These are phyloP conservation scores for Kwoniella botswanensis DNA, from an alignment of 768 basidiomycete genomes.

Conservation along the genomic window DNA sequence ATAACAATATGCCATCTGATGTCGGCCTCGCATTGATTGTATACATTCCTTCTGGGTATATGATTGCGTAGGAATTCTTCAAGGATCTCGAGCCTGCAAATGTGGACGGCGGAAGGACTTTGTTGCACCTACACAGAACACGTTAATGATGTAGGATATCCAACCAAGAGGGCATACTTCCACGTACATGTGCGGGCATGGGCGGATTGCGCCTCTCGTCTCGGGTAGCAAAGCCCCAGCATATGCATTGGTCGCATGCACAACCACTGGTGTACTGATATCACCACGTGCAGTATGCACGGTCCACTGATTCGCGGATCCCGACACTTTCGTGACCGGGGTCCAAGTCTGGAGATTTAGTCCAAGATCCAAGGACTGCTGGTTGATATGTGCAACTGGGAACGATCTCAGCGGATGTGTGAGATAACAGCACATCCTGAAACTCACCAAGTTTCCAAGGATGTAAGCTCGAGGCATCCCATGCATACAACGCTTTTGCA, in stretches of 20 bases:
- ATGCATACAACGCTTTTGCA: constrained; percentile 34
- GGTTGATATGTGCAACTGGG: constrained; percentile 31
- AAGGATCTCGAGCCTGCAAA: constrained; percentile 40
- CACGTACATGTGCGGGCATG: constrained; percentile 40
- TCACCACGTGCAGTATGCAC: constrained; percentile 70
- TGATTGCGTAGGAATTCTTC: constrained; percentile 33
- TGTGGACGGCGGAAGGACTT: constrained; percentile 56
- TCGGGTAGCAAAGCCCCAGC: constrained; percentile 76
- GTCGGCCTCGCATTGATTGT: constrained; percentile 33
- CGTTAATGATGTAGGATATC: constrained; percentile 48
- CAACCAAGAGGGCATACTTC: neutral
- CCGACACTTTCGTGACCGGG: constrained; percentile 52
- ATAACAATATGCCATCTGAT: constrained; percentile 31
- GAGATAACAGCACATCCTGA: constrained; percentile 5
- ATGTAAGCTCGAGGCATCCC: constrained; percentile 45
- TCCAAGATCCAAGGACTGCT: constrained; percentile 34
- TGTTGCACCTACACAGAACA: constrained; percentile 65
- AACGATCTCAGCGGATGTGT: neutral
- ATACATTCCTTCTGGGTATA: constrained; percentile 28
- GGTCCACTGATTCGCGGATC: constrained; percentile 60
- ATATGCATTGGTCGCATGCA: constrained; percentile 89
- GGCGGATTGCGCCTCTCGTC: constrained; percentile 56
- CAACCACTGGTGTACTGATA: constrained; percentile 67
- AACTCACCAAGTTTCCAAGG: constrained; percentile 39
- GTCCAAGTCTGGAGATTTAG: constrained; percentile 42